phyloP scores from a whole-genome alignment of 106 monocot species.

The Allium cepa region DNA sequence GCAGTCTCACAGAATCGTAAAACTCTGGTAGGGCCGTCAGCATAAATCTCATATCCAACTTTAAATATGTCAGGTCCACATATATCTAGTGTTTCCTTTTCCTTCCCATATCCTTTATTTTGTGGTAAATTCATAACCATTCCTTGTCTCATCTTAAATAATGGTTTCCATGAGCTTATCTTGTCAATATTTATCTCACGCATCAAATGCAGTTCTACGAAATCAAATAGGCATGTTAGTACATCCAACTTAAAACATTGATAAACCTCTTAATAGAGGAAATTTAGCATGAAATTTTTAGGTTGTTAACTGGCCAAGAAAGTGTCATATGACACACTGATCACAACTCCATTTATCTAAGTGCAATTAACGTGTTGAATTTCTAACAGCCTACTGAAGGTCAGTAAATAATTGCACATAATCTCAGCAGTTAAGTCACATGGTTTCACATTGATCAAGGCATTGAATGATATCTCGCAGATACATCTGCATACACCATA shows the following conservation, averaged over 20 bases:
- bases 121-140: conserved; percentile 31
- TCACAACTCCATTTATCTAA: no score
- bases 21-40: conserved; percentile 74
- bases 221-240: conserved; percentile 11
- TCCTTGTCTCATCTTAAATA: conserved; percentile 52
- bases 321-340: no score
- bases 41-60: conserved; percentile 79
- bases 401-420: no score
- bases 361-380: no score
- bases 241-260: neutral
- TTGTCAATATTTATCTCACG: conserved; percentile 89
- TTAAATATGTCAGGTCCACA: conserved; percentile 34
- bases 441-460: no score
- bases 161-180: conserved; percentile 62
- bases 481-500: no score
- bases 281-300: neutral
- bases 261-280: neutral
- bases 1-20: conserved; percentile 60
- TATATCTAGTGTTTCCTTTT: conserved; percentile 29
- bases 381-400: no score
- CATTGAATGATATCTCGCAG: no score
- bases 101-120: conserved; percentile 16
- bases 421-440: no score
- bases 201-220: conserved; percentile 51
- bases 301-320: no score